Evolutionary conservation across 768 basidiomycete genomes (phyloP), one percentile per base, ranked within the genome.

Genomic region (Megacollybia marginata): DNA sequence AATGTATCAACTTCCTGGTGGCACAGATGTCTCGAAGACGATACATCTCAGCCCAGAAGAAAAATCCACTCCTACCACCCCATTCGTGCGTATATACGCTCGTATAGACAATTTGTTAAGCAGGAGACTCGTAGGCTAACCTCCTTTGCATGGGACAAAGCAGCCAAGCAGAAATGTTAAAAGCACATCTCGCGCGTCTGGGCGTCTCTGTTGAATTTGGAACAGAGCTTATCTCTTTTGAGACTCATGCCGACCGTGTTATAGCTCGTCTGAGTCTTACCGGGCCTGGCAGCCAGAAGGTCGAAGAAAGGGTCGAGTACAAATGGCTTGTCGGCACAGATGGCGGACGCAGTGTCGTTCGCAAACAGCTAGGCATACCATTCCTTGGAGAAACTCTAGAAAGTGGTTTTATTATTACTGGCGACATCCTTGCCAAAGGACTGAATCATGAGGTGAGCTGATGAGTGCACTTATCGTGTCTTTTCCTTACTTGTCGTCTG

Each of bases 281-380:
- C 6, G 42, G 38, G 12, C 54, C 61, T 2, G 66, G 56, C 1
- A 19, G 57, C 23, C 62, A 63, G 33, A 38, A 44, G 0, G 23
- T 2, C 23, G 42, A 48, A n/a, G 69, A 74, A 50, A 58, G 45
- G 2, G 51, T 63, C 6, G 55, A 50, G 8, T 57, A 56, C 44
- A 57, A 62, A 2, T 74, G 61, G 54, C 53, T 78, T 1, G 57
- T 75, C 12, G 73, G 73, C 2, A 59, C 67, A 0, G 76, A 75
- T 51, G 71, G 72, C 13, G 74, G 69, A 0, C 59, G 32, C 33
- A 72, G 72, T 11, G 36, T 63, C 4, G 65, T 65, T 6, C 62
- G 76, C 18, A 72, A 70, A 49, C 55, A 59, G 35, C 62, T 74
- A 4, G 74, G 71, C 0, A 52, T 78, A 6, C 55, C 60, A 0